Conservation (phyloP, 768 basidiomycete species). For the Pleurotus djamor region DNA sequence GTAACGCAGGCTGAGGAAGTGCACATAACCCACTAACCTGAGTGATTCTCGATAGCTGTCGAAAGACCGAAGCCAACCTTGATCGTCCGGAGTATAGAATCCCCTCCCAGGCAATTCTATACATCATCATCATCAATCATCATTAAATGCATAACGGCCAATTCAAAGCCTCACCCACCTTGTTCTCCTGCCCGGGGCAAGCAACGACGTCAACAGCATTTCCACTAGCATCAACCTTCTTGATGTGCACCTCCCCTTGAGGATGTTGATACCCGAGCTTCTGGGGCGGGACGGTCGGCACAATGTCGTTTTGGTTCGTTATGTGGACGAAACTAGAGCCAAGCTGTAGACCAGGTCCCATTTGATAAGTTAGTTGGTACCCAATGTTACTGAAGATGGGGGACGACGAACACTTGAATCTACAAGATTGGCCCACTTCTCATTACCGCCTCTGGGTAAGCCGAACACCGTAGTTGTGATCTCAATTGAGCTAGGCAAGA, state of each 20-base stretch:
- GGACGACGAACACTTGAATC: conserved; percentile 25
- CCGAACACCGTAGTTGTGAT: conserved; percentile 36
- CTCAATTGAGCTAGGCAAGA: conserved; percentile 26
- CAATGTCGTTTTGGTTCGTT: conserved; percentile 40
- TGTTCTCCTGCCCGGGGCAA: conserved; percentile 39
- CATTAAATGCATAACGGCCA: not conserved
- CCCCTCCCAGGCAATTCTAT: conserved; percentile 22
- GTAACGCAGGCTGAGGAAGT: not conserved
- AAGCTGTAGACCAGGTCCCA: conserved; percentile 11
- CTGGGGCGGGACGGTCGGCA: conserved; percentile 35
- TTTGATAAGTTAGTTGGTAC: not conserved
- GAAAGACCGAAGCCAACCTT: conserved; percentile 8
- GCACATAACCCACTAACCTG: conserved; percentile 11
- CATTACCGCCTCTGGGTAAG: conserved; percentile 43
- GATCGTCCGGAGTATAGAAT: conserved; percentile 6
- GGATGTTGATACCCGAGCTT: conserved; percentile 35
- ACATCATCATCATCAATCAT: not conserved
- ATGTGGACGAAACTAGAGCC: conserved; percentile 25
- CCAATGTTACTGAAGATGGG: not conserved
- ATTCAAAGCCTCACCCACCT: conserved; percentile 9
- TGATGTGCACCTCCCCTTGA: conserved; percentile 38
- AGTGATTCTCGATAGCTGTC: conserved; percentile 17
- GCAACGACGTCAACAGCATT: conserved; percentile 22
- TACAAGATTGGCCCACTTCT: conserved; percentile 39
- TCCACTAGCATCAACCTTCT: conserved; percentile 23